phyloP scores from a whole-genome alignment of 225 moss, liverwort and hornwort genomes.

The Straminergon stramineum region DNA sequence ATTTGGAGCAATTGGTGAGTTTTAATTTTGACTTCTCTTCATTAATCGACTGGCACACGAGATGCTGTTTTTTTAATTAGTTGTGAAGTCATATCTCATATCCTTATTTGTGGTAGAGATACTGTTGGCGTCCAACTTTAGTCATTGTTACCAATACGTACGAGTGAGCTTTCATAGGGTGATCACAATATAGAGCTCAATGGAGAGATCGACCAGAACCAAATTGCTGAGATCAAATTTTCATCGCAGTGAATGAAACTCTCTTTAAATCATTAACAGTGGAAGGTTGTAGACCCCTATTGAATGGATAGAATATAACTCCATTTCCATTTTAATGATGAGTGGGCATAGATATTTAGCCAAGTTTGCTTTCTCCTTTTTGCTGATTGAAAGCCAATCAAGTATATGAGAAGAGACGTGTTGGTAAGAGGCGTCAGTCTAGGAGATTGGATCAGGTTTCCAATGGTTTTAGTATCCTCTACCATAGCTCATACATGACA shows the following conservation, averaged over 20 bases:
- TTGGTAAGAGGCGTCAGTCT: not conserved
- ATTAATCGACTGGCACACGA: not conserved
- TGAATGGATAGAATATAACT: not conserved
- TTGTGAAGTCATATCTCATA: not conserved
- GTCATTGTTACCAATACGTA: not conserved
- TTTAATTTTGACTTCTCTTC: not conserved
- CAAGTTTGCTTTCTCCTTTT: not conserved
- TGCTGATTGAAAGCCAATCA: not conserved
- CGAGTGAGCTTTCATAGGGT: not conserved
- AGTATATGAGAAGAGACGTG: not conserved
- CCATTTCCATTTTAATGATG: not conserved
- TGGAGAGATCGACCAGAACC: not conserved
- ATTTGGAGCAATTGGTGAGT: slow-evolving; percentile 81
- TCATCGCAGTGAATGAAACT: not conserved
- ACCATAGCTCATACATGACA: not conserved
- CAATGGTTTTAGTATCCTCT: not conserved
- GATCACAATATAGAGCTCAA: not conserved
- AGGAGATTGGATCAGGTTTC: not conserved
- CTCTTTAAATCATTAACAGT: not conserved
- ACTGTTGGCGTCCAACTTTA: not conserved
- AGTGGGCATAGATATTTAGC: not conserved
- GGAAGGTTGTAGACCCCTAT: not conserved
- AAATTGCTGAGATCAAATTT: not conserved
- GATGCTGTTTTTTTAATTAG: not conserved
- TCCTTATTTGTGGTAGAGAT: not conserved